phyloP scores from a whole-genome alignment of 495 filamentous ascomycete species.

The Penicillium soppii region DNA sequence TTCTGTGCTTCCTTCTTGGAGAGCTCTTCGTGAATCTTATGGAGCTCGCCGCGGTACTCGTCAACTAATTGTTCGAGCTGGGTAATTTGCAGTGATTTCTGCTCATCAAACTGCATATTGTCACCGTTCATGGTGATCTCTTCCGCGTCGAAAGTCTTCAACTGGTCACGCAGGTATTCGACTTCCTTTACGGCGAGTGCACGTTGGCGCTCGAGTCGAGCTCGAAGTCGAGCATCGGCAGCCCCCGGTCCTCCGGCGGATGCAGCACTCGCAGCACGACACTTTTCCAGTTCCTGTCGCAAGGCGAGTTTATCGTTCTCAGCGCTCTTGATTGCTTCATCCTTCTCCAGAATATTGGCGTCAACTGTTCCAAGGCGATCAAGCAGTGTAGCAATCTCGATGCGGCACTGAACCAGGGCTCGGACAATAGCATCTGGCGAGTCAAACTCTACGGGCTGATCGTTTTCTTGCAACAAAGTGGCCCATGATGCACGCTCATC shows the following conservation, averaged over 20 bases:
- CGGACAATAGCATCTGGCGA: slow-evolving; percentile 86
- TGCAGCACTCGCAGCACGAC: slow-evolving; percentile 42
- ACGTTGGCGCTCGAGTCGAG: slow-evolving; percentile 81
- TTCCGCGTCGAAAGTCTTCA: slow-evolving; percentile 88
- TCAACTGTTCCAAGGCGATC: slow-evolving; percentile 76
- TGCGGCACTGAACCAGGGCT: slow-evolving; percentile 75
- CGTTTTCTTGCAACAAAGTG: slow-evolving; percentile 74
- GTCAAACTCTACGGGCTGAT: slow-evolving; percentile 68
- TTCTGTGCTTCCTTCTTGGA: slow-evolving; percentile 54
- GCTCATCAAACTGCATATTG: slow-evolving; percentile 68
- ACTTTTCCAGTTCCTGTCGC: slow-evolving; percentile 66
- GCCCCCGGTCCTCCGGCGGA: slow-evolving; percentile 36
- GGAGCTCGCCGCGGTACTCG: slow-evolving; percentile 81
- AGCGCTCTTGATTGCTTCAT: slow-evolving; percentile 68
- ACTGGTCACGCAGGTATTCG: slow-evolving; percentile 86
- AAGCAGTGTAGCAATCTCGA: slow-evolving; percentile 73
- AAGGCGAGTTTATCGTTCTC: slow-evolving; percentile 66
- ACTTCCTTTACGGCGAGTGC: slow-evolving; percentile 86
- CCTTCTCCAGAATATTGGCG: slow-evolving; percentile 77
- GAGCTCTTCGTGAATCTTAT: slow-evolving; percentile 69
- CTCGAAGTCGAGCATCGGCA: slow-evolving; percentile 56
- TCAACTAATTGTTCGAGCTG: slow-evolving; percentile 85
- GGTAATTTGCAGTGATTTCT: slow-evolving; percentile 71
- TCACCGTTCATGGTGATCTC: slow-evolving; percentile 76
- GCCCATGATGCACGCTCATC: slow-evolving; percentile 87